phyloP scores from a whole-genome alignment of 441 rosid genomes.

The Corymbia calophylla region DNA sequence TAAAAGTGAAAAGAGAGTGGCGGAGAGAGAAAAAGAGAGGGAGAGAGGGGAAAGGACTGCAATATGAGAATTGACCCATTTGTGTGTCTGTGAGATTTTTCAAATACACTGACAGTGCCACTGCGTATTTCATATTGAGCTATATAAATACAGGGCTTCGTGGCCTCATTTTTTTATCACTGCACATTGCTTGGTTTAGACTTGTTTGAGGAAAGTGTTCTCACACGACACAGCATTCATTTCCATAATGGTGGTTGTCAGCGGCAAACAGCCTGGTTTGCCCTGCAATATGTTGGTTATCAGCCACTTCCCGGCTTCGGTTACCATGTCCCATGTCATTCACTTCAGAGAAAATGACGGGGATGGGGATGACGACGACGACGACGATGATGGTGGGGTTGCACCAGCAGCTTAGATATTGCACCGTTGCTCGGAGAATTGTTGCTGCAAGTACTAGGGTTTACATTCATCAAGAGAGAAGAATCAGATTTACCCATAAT shows the following conservation, averaged over 20 bases:
- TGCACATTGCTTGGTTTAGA: not conserved
- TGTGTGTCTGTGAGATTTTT: not conserved
- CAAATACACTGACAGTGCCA: not conserved
- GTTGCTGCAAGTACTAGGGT: not conserved
- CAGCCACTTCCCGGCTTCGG: not conserved
- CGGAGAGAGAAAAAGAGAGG: not conserved
- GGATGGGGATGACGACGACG: not conserved
- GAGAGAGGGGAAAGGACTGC: not conserved
- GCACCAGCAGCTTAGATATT: conserved; percentile 6
- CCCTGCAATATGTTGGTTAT: not conserved
- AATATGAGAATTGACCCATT: not conserved
- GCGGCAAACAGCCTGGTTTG: not conserved
- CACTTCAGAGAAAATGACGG: not conserved
- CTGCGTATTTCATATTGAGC: not conserved
- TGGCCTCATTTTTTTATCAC: not conserved
- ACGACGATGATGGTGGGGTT: not conserved
- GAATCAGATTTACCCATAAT: not conserved
- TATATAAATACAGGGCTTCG: not conserved
- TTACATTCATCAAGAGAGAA: not conserved
- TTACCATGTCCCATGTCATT: not conserved
- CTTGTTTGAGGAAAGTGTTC: not conserved
- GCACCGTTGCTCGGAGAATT: not conserved
- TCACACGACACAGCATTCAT: not conserved
- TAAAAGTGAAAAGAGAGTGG: not conserved
- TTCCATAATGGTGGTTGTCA: not conserved